Conservation (phyloP, 139 green algal species). For the Microglena sp. region DNA sequence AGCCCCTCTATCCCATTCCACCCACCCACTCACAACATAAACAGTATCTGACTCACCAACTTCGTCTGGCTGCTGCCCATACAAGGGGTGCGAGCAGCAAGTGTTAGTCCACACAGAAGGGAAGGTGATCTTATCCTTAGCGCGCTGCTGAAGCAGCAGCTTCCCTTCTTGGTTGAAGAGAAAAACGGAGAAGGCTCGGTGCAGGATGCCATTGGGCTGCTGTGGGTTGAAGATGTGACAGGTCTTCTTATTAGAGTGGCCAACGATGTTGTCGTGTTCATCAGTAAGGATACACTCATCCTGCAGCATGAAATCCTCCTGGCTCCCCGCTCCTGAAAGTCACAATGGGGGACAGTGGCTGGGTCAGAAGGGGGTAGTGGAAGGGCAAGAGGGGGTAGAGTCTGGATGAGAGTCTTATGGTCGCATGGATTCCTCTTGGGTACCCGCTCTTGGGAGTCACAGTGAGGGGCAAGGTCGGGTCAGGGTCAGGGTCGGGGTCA, state of each 20-base stretch:
- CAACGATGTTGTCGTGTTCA: slow-evolving; percentile 62
- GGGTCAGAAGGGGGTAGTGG: no score
- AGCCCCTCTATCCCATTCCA: no score
- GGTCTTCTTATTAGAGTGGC: slow-evolving; percentile 69
- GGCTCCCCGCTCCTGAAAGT: slow-evolving; percentile 17
- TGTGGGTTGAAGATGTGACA: slow-evolving; percentile 44
- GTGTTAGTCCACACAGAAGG: slow-evolving; percentile 95
- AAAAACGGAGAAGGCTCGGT: slow-evolving; percentile 81
- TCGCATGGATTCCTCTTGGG: no score
- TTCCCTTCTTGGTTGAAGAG: slow-evolving; percentile 78
- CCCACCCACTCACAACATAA: no score
- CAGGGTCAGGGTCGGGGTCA: no score
- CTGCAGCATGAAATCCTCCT: slow-evolving; percentile 78
- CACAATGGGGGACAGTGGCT: no score
- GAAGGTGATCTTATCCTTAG: slow-evolving; percentile 89
- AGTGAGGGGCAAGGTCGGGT: no score
- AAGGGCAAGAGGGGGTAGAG: no score
- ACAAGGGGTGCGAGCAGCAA: slow-evolving; percentile 90
- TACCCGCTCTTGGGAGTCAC: no score
- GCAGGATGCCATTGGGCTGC: slow-evolving; percentile 60
- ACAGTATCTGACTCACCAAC: no score
- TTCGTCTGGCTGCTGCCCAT: slow-evolving; percentile 63
- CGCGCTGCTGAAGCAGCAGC: slow-evolving; percentile 88
- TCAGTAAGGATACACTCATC: slow-evolving; percentile 91
- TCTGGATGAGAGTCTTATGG: no score